Percentiles rank a stretch among this genome's conserved stretches.
These are phyloP conservation scores for Mycena venus DNA, from an alignment of 768 basidiomycete species.

Conservation along the genomic window DNA sequence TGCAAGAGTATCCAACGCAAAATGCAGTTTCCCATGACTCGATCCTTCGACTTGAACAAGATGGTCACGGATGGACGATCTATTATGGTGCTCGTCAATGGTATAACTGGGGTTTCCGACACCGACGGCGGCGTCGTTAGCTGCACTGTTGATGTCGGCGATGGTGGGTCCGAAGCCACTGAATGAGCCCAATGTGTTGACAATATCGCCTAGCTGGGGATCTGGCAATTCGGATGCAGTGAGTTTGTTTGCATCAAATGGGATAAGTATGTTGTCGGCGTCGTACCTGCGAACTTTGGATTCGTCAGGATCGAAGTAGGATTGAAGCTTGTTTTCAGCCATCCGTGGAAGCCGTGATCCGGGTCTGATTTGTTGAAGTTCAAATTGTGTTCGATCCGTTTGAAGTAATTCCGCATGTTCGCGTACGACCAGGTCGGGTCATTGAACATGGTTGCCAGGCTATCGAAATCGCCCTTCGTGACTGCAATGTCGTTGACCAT, in stretches of 20 bases:
- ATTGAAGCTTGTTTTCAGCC: conserved; percentile 44
- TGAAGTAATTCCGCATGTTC: conserved; percentile 47
- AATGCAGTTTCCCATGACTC: conserved; percentile 29
- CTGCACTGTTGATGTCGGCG: conserved; percentile 37
- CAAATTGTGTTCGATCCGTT: conserved; percentile 41
- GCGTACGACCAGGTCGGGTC: conserved; percentile 43
- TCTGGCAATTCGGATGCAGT: conserved; percentile 28
- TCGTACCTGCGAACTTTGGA: conserved; percentile 40
- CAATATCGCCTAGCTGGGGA: conserved; percentile 35
- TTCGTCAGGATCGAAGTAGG: conserved; percentile 35
- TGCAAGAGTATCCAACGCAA: conserved; percentile 42
- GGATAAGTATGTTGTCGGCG: no score
- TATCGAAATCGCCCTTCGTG: background rate
- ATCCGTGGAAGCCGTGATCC: conserved; percentile 47
- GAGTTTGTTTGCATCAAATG: no score
- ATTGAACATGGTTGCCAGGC: conserved; percentile 34
- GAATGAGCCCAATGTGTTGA: conserved; percentile 22
- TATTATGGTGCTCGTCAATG: conserved; percentile 38
- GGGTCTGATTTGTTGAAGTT: conserved; percentile 34
- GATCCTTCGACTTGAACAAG: conserved; percentile 34
- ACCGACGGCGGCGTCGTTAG: conserved; percentile 39
- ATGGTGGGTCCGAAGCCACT: conserved; percentile 16
- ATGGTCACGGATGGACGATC: conserved; percentile 45
- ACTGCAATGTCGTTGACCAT: background rate
- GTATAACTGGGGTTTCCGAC: conserved; percentile 37